Evolutionary conservation across 2,329 filamentous ascomycete species (phyloP).

Genomic region (Fusarium devonianum): DNA sequence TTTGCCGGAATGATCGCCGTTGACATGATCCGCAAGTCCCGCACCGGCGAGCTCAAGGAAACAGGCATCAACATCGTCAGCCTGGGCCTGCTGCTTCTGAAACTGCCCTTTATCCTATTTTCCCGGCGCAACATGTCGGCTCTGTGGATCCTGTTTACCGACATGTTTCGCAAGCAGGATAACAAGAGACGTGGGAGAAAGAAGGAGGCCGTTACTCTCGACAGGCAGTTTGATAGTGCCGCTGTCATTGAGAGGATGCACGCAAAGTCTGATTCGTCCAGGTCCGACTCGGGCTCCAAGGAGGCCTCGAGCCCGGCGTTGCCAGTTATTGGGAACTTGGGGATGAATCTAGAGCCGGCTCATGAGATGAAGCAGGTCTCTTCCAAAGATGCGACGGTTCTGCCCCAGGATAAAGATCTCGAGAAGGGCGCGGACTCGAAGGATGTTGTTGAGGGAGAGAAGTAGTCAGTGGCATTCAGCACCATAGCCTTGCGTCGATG

Average conservation of each 20-base stretch:
- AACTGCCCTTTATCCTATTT: slow-evolving; percentile 12
- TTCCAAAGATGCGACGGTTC: too few relatives aligned
- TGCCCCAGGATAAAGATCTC: neutral
- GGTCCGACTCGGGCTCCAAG: neutral
- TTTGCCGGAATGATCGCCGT: slow-evolving; percentile 15
- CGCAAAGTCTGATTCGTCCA: neutral
- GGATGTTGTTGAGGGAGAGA: neutral
- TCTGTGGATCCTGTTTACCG: slow-evolving; percentile 12
- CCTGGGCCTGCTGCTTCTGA: neutral
- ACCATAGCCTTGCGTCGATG: too few relatives aligned
- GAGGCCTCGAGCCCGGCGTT: neutral
- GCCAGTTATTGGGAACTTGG: neutral
- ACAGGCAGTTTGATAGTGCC: neutral
- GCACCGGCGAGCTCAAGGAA: slow-evolving; percentile 21
- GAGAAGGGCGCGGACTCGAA: neutral
- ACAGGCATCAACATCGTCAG: neutral
- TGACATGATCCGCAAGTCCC: slow-evolving; percentile 23
- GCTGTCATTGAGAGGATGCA: slow-evolving; percentile 11
- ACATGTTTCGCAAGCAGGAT: slow-evolving; percentile 22
- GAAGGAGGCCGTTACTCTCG: neutral
- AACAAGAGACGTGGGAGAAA: slow-evolving; percentile 8
- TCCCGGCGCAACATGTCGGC: slow-evolving; percentile 1
- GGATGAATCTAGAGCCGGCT: too few relatives aligned
- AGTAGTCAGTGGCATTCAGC: too few relatives aligned
- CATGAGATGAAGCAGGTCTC: too few relatives aligned